phyloP scores from a whole-genome alignment of 2,329 filamentous ascomycete genomes.

The Aulographum hederae region DNA sequence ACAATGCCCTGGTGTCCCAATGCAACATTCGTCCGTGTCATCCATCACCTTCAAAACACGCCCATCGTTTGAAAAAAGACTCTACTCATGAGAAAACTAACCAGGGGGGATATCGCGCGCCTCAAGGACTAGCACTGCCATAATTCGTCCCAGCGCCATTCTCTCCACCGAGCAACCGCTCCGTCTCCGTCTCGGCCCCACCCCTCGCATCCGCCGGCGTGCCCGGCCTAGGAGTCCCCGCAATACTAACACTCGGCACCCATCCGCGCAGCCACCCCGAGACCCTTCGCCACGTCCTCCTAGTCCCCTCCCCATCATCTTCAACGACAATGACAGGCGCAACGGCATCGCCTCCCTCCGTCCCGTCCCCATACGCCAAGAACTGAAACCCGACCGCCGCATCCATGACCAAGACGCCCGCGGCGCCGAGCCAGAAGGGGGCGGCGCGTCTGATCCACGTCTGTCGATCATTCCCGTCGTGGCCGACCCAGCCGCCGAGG shows the following conservation, averaged over 20 bases:
- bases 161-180: too few relatives aligned
- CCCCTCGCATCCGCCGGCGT: conserved; percentile 12
- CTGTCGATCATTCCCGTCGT: conserved; percentile 31
- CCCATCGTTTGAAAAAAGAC: too few relatives aligned
- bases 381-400: conserved; percentile 45
- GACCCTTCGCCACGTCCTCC: conserved; percentile 36
- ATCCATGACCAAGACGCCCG: conserved; percentile 44
- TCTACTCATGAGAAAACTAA: too few relatives aligned
- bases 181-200: too few relatives aligned
- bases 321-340: conserved; percentile 8
- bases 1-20: too few relatives aligned
- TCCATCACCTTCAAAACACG: too few relatives aligned
- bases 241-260: conserved; percentile 33
- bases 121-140: too few relatives aligned
- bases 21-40: too few relatives aligned
- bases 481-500: conserved; percentile 39
- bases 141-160: too few relatives aligned
- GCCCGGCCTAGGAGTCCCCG: conserved; percentile 6
- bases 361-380: conserved; percentile 33
- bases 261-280: conserved; percentile 49
- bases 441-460: conserved; percentile 40
- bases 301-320: conserved; percentile 18
- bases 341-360: conserved; percentile 4
- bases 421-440: conserved; percentile 49
- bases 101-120: too few relatives aligned